phyloP scores from a whole-genome alignment of 139 green algal genomes.

The Gonium pectorale region DNA sequence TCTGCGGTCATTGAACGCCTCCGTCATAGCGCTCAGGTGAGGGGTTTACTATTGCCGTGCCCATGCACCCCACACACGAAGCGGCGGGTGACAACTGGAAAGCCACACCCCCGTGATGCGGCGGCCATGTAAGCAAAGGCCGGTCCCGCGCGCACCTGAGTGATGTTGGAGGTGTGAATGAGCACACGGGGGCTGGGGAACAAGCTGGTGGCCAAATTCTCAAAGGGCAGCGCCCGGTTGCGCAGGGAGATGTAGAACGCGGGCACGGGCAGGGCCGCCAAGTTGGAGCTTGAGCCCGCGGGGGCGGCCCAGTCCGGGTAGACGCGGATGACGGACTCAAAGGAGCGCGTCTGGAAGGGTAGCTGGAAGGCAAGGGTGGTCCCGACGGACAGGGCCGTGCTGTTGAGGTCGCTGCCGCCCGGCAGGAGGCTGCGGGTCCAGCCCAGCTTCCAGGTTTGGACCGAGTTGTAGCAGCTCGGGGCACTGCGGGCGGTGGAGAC shows the following conservation, averaged over 20 bases:
- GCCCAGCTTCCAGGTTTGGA: not conserved
- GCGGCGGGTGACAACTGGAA: no score
- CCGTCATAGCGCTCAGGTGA: no score
- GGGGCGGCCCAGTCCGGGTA: not conserved
- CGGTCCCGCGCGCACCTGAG: not conserved
- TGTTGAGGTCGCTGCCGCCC: not conserved
- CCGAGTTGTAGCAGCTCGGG: not conserved
- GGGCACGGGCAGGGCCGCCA: not conserved
- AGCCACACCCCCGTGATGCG: no score
- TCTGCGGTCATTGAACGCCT: no score
- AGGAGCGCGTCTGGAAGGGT: not conserved
- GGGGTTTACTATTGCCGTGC: no score
- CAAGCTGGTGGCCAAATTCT: not conserved
- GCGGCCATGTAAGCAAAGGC: no score
- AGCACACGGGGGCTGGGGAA: not conserved
- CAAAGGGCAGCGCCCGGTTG: not conserved
- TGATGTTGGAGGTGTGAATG: not conserved
- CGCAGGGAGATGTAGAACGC: constrained; percentile 24
- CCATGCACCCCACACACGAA: no score
- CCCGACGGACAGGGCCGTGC: not conserved
- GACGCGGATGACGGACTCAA: constrained; percentile 7
- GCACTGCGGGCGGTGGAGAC: not conserved
- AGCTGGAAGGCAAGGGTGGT: not conserved
- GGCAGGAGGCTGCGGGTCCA: not conserved
- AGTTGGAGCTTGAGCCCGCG: no score